phyloP scores from a whole-genome alignment of 1,284 basidiomycete species.

The Rhodotorula sp. region DNA sequence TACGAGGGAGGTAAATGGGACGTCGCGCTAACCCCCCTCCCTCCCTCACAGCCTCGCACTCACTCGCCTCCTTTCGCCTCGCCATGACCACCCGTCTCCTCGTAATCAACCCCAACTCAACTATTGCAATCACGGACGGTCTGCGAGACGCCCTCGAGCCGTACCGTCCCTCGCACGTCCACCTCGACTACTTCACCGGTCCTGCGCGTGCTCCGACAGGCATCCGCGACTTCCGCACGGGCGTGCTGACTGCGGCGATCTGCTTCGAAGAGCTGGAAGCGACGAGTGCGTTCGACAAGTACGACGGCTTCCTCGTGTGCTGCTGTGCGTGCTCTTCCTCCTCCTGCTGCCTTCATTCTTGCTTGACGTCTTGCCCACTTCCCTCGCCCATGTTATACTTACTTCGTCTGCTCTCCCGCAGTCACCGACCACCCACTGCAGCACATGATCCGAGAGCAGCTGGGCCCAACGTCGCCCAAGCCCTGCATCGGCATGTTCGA shows the following conservation, averaged over 20 bases:
- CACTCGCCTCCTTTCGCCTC: neutral
- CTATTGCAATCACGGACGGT: conserved; percentile 54
- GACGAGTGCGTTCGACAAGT: conserved; percentile 28
- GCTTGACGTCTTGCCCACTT: too few relatives aligned
- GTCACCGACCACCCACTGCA: conserved; percentile 59
- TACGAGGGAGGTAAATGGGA: too few relatives aligned
- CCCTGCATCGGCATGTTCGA: conserved; percentile 59
- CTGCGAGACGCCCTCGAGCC: conserved; percentile 44
- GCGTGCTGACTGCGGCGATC: conserved; percentile 52
- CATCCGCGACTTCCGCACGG: conserved; percentile 55
- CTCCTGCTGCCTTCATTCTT: too few relatives aligned
- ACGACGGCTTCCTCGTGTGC: conserved; percentile 56
- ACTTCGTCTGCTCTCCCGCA: neutral
- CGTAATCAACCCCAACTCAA: conserved; percentile 60
- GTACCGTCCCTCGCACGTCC: conserved; percentile 29
- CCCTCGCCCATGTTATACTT: neutral
- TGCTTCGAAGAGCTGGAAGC: conserved; percentile 44
- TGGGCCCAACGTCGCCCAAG: conserved; percentile 44
- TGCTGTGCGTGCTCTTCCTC: conserved; percentile 50
- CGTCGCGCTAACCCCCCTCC: neutral
- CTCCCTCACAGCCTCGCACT: neutral
- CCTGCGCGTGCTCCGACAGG: conserved; percentile 53
- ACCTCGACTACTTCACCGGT: conserved; percentile 54
- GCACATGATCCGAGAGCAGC: conserved; percentile 53
- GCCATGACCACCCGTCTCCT: conserved; percentile 48